phyloP scores from a whole-genome alignment of 129 eudicot genomes.

The Smallanthus sonchifolius region DNA sequence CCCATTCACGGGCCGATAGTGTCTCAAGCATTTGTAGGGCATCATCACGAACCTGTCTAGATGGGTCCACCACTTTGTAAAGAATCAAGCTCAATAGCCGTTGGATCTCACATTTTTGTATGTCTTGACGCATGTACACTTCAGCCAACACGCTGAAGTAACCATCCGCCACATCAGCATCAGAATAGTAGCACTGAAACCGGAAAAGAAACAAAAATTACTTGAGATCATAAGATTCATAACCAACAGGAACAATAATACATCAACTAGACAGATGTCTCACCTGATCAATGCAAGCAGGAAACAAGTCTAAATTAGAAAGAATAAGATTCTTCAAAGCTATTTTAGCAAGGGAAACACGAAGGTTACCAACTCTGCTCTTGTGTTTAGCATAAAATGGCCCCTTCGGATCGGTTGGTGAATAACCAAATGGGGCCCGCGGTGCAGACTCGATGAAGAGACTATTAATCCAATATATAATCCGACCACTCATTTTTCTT shows the following conservation, averaged over 20 bases:
- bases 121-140: constrained; percentile 96
- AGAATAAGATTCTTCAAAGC: constrained; percentile 86
- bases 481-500: constrained; percentile 91
- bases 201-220: background rate
- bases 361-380: constrained; percentile 65
- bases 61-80: constrained; percentile 94
- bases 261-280: constrained; percentile 1
- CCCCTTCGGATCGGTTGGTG: constrained; percentile 84
- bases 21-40: constrained; percentile 99
- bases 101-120: constrained; percentile 89
- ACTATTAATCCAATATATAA: constrained; percentile 92
- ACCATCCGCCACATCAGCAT: constrained; percentile 90
- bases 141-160: constrained; percentile 95
- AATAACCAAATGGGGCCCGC: constrained; percentile 71
- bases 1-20: constrained; percentile 84
- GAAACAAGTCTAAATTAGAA: constrained; percentile 86
- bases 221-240: background rate
- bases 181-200: constrained; percentile 80
- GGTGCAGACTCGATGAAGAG: constrained; percentile 80
- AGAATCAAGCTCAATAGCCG: constrained; percentile 82
- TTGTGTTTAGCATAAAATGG: constrained; percentile 63
- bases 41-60: constrained; percentile 87
- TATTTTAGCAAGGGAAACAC: constrained; percentile 78
- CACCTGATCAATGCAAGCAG: constrained; percentile 99
- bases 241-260: background rate